Conservation (phyloP, 768 basidiomycete genomes). For the Amanita rimosa region DNA sequence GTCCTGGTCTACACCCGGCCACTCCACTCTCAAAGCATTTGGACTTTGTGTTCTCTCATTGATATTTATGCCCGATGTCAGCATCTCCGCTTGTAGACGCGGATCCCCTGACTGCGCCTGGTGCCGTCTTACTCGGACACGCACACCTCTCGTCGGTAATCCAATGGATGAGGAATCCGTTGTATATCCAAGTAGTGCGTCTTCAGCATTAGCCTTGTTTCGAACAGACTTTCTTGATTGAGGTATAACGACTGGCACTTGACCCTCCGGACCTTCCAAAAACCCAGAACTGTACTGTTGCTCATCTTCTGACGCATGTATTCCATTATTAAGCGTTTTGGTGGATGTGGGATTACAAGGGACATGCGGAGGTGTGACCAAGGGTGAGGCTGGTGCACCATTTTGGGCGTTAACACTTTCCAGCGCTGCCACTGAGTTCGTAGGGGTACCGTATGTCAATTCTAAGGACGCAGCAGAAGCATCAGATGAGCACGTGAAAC, state of each 20-base stretch:
- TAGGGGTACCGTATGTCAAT: not conserved
- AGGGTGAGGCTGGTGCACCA: not conserved
- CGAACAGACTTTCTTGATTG: constrained; percentile 16
- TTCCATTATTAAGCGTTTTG: constrained; percentile 7
- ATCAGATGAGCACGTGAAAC: constrained; percentile 25
- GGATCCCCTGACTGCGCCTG: constrained; percentile 34
- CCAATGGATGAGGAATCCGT: constrained; percentile 38
- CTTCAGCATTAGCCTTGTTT: constrained; percentile 21
- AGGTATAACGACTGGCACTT: constrained; percentile 7
- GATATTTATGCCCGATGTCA: constrained; percentile 10
- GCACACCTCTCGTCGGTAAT: constrained; percentile 26
- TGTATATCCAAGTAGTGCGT: constrained; percentile 22
- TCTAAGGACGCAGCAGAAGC: constrained; percentile 30
- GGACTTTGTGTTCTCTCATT: constrained; percentile 30
- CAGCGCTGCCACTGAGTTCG: not conserved
- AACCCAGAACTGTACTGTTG: constrained; percentile 20
- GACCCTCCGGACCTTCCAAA: constrained; percentile 12
- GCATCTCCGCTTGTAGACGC: constrained; percentile 26
- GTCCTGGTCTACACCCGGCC: constrained; percentile 40
- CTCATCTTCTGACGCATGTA: constrained; percentile 18
- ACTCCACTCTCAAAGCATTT: constrained; percentile 39
- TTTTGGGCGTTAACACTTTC: not conserved
- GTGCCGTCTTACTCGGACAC: constrained; percentile 44
- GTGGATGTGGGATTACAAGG: constrained; percentile 19
- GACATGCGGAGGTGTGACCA: constrained; percentile 24